Percentiles rank a stretch among this genome's conserved stretches.
Evolutionary conservation across 352 stramenopile genomes (phyloP).

Genomic region (Phytophthora constricta): DNA sequence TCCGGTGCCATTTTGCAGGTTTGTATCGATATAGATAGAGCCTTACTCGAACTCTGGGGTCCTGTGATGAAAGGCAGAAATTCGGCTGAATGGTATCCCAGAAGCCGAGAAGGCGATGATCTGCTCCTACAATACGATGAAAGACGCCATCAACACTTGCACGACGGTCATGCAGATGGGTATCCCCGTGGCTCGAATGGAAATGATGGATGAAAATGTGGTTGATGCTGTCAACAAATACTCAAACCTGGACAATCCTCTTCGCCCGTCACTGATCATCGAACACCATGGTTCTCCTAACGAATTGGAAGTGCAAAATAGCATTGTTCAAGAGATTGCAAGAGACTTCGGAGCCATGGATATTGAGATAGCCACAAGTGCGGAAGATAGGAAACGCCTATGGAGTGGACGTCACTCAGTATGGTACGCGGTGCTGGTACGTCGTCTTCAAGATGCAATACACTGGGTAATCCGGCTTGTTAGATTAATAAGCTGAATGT

Average conservation of each 20-base stretch:
- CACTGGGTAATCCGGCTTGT: no score
- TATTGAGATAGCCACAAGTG: constrained; percentile 69
- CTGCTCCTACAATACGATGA: constrained; percentile 91
- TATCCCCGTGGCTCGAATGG: constrained; percentile 83
- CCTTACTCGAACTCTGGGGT: neutral
- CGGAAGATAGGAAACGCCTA: constrained; percentile 75
- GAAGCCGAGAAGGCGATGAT: constrained; percentile 89
- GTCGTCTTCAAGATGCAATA: no score
- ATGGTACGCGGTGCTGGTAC: constrained; percentile 77
- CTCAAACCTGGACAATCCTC: constrained; percentile 68
- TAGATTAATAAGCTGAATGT: neutral
- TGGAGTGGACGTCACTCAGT: constrained; percentile 82
- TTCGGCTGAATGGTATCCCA: constrained; percentile 93
- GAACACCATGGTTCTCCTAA: constrained; percentile 87
- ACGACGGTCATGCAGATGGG: constrained; percentile 82
- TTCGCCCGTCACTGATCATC: constrained; percentile 93
- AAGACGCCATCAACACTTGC: constrained; percentile 78
- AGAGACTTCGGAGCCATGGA: constrained; percentile 75
- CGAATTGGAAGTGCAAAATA: constrained; percentile 87
- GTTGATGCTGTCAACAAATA: constrained; percentile 80
- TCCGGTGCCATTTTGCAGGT: neutral
- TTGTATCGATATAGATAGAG: constrained; percentile 1
- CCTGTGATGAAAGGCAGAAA: constrained; percentile 57
- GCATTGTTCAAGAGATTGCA: constrained; percentile 80
- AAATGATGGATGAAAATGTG: constrained; percentile 80